phyloP scores from a whole-genome alignment of 2,329 filamentous ascomycete genomes.

The Phymatotrichopsis omnivora region DNA sequence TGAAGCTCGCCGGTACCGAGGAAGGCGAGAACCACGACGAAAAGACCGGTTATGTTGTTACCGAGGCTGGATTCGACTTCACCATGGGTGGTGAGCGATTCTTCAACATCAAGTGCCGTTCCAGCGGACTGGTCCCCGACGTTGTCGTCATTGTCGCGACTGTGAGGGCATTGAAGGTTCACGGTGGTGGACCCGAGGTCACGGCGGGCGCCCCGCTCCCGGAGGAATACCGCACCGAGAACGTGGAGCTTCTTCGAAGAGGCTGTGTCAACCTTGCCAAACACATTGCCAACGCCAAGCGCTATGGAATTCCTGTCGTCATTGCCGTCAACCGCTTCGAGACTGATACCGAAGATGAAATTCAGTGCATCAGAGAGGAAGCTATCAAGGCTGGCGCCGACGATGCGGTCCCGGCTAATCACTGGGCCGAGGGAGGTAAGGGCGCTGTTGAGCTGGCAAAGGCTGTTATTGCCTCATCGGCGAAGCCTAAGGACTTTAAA shows the following conservation, averaged over 20 bases:
- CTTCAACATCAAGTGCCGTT: conserved; percentile 99
- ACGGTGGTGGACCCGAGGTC: conserved; percentile 92
- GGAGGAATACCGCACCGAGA: conserved; percentile 85
- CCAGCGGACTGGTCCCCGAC: conserved; percentile 84
- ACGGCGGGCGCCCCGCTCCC: conserved; percentile 74
- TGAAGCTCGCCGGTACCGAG: conserved; percentile 93
- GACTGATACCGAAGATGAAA: conserved; percentile 87
- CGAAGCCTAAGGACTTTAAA: conserved; percentile 77
- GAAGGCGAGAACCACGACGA: conserved; percentile 71
- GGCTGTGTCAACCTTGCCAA: conserved; percentile 93
- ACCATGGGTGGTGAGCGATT: conserved; percentile 99
- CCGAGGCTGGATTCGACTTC: conserved; percentile 97
- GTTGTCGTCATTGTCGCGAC: conserved; percentile 93
- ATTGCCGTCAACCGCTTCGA: conserved; percentile 96
- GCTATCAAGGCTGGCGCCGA: conserved; percentile 84
- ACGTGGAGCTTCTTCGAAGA: conserved; percentile 76
- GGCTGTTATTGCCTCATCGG: conserved; percentile 70
- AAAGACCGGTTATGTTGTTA: conserved; percentile 87
- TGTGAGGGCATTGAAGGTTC: conserved; percentile 89
- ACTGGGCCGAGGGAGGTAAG: conserved; percentile 91
- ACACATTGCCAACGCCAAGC: conserved; percentile 82
- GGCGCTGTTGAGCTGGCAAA: conserved; percentile 83
- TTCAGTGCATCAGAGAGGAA: conserved; percentile 80
- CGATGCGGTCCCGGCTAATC: conserved; percentile 85
- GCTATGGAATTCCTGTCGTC: conserved; percentile 85